Evolutionary conservation across 2,329 filamentous ascomycete species (phyloP).

Genomic region (Furcasterigmium furcatum): DNA sequence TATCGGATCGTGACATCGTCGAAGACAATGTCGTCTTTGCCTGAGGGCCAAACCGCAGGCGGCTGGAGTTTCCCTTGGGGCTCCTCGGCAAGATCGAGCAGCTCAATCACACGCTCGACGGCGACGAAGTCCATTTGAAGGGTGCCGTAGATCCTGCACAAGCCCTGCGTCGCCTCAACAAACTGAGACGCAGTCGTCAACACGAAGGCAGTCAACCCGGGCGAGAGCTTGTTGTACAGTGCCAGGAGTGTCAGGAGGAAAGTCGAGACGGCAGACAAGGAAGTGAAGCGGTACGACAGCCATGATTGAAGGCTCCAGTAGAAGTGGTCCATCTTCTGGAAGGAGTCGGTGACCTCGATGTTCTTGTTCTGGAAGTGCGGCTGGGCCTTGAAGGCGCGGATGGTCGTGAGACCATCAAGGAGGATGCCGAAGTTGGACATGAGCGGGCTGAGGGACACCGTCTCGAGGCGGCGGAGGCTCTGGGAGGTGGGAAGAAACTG

Average conservation of each 20-base stretch:
- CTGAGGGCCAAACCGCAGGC: conserved; percentile 73
- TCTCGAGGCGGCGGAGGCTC: conserved; percentile 78
- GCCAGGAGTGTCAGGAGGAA: conserved; percentile 73
- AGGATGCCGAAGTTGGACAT: conserved; percentile 92
- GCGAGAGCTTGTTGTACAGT: conserved; percentile 68
- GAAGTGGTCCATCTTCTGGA: conserved; percentile 95
- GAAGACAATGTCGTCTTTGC: conserved; percentile 70
- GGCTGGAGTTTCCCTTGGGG: conserved; percentile 62
- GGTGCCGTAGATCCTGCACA: conserved; percentile 79
- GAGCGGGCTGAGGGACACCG: conserved; percentile 82
- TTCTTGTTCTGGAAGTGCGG: conserved; percentile 76
- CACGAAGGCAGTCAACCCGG: conserved; percentile 81
- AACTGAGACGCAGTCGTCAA: conserved; percentile 69
- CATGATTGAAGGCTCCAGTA: conserved; percentile 88
- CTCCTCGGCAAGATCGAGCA: conserved; percentile 77
- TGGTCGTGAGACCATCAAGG: conserved; percentile 80
- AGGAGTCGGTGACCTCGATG: conserved; percentile 77
- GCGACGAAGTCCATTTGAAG: conserved; percentile 92
- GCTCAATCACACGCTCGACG: conserved; percentile 80
- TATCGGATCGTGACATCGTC: conserved; percentile 77
- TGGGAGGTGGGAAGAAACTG: conserved; percentile 81
- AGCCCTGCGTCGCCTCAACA: conserved; percentile 65
- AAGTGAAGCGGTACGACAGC: conserved; percentile 77
- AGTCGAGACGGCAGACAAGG: conserved; percentile 68
- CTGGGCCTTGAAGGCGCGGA: conserved; percentile 79